Percentiles rank a stretch among this genome's conserved stretches.
Conservation (phyloP, 257 asterid species). For the Solanum chilense region DNA sequence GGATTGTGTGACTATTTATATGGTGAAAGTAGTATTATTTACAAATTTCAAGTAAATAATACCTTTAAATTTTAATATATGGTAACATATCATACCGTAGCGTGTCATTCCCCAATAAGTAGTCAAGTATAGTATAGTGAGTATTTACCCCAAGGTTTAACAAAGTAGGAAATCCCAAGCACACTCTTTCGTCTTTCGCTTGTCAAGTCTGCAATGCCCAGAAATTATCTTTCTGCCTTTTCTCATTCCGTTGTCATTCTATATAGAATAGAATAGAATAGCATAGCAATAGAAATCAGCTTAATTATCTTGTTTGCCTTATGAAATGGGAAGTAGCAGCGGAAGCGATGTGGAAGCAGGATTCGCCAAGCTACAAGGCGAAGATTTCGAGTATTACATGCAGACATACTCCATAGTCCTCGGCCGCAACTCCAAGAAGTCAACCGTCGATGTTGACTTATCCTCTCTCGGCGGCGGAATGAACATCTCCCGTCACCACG, state of each 20-base stretch:
- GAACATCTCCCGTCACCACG: slow-evolving; percentile 99
- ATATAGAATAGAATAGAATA: not conserved
- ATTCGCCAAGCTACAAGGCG: slow-evolving; percentile 96
- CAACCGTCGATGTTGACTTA: slow-evolving; percentile 91
- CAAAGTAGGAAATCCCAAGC: not conserved
- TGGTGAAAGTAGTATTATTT: not conserved
- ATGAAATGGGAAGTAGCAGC: slow-evolving; percentile 51
- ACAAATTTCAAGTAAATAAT: too few relatives aligned
- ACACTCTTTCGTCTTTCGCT: not conserved
- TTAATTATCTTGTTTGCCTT: not conserved
- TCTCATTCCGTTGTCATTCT: not conserved
- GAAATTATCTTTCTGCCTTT: not conserved
- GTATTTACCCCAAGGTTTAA: not conserved
- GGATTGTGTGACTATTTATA: not conserved
- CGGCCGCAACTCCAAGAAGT: slow-evolving; percentile 94
- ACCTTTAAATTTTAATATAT: not conserved
- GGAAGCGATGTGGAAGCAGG: slow-evolving; percentile 97
- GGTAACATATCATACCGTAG: not conserved
- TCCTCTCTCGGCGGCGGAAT: slow-evolving; percentile 98
- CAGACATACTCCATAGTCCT: slow-evolving; percentile 91
- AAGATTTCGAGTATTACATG: slow-evolving; percentile 96
- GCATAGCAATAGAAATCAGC: not conserved
- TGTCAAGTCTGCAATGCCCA: not conserved
- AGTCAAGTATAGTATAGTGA: too few relatives aligned
- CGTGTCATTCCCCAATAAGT: not conserved